Evolutionary conservation across 257 asterid genomes (phyloP), one percentile per base, ranked within the genome.

Genomic region (Jaltomata sinuosa): DNA sequence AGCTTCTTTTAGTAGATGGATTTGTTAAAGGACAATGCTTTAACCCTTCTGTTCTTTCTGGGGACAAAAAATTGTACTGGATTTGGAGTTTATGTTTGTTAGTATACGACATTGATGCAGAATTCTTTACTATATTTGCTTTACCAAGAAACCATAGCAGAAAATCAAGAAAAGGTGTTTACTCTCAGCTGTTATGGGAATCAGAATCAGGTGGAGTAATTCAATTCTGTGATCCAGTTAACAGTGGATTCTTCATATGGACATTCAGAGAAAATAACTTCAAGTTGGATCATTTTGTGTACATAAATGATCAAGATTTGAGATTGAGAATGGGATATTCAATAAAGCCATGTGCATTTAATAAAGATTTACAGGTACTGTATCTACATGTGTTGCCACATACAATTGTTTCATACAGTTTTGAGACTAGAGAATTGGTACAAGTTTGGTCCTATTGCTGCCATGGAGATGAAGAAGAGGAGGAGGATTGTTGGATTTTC

Each of bases 81-180:
- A 83, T 84, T 22, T 87, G 87, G 87, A 84, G 87, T 36, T 38
- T 84, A 3, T 87, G 84, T 77, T 42, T 87, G 85, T 25, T 87
- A 34, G 29, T 81, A 5, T 84, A 22, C 36, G 84, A 87, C 3
- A 27, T 11, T 21, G 54, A 67, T 34, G 25, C 8, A 3, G 77
- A 81, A 25, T 62, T 71, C 21, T 84, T 87, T 52, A 81, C 69
- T 42, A 69, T 87, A 0, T 27, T 87, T n/a, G 52, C 76, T 6
- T 45, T 87, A 12, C 87, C 87, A 42, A 11, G 21, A 54, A 78
- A 62, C 27, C 38, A 71, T 29, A 10, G 15, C 1, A 8, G 7
- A n/a, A 52, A 61, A 29, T 4, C 74, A 54, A n/a, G 57, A 25
- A 27, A 19, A 62, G 22, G 2, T 49, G 83, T 45, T n/a, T 77